Conservation (phyloP, 176 grass and related monocot genomes). For the Oryza glaberrima region DNA sequence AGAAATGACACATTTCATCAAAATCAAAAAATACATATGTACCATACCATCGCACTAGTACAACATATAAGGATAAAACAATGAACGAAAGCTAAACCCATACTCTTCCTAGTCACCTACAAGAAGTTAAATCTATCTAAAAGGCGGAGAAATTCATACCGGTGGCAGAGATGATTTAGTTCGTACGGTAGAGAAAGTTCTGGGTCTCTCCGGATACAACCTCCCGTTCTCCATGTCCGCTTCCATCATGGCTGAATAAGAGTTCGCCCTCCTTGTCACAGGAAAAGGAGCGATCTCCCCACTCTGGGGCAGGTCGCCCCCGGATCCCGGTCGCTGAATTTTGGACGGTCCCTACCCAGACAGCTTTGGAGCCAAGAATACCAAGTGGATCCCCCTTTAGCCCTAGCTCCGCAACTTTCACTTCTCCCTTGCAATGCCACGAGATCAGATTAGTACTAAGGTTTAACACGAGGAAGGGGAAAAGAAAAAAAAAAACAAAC, state of each 20-base stretch:
- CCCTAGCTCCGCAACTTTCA: background rate
- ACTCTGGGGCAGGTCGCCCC: constrained; percentile 74
- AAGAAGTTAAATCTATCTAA: constrained; percentile 2
- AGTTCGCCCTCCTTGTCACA: constrained; percentile 64
- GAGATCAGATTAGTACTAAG: too few species aligned
- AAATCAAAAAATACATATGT: background rate
- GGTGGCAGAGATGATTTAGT: constrained; percentile 77
- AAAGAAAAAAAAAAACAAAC: too few species aligned
- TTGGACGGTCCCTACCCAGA: constrained; percentile 42
- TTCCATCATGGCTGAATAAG: constrained; percentile 84
- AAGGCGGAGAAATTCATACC: constrained; percentile 54
- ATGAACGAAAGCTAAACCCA: constrained; percentile 5
- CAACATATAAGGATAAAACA: background rate
- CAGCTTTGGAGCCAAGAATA: constrained; percentile 37
- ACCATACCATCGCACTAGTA: background rate
- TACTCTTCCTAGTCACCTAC: background rate
- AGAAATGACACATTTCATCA: background rate
- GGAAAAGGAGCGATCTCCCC: constrained; percentile 92
- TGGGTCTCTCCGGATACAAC: constrained; percentile 71
- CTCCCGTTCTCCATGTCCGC: constrained; percentile 87
- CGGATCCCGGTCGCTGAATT: constrained; percentile 80
- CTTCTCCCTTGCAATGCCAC: too few species aligned
- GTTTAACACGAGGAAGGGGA: too few species aligned
- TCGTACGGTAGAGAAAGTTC: constrained; percentile 79
- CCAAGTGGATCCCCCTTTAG: constrained; percentile 26